These are phyloP conservation scores for Botryotinia globosa DNA, from an alignment of 2,329 filamentous ascomycete genomes.

Conservation along the genomic window DNA sequence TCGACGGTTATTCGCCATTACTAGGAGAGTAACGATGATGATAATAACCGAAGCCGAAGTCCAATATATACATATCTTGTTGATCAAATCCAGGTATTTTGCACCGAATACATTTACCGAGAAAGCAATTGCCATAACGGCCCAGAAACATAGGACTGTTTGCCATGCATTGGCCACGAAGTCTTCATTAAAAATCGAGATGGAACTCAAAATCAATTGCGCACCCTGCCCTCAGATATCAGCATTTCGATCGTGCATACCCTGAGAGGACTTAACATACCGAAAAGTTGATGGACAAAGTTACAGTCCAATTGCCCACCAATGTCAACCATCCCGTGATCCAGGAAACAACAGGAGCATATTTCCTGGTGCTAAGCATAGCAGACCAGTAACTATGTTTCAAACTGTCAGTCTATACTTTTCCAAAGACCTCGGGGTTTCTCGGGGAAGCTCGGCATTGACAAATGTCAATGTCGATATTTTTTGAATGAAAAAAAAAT, in stretches of 20 bases:
- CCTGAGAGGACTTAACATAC: not conserved
- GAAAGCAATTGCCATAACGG: slow-evolving; percentile 64
- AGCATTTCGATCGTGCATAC: not conserved
- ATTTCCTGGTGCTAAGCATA: slow-evolving; percentile 63
- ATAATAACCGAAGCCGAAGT: slow-evolving; percentile 64
- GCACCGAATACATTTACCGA: slow-evolving; percentile 62
- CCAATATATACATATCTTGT: slow-evolving; percentile 73
- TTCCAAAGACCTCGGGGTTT: not conserved
- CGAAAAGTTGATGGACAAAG: slow-evolving; percentile 49
- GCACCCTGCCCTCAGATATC: slow-evolving; percentile 50
- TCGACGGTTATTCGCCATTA: slow-evolving; percentile 55
- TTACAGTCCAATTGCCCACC: slow-evolving; percentile 69
- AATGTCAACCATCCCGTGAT: slow-evolving; percentile 70
- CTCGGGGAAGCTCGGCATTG: slow-evolving; percentile 9
- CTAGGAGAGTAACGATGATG: slow-evolving; percentile 59
- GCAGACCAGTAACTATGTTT: slow-evolving; percentile 57
- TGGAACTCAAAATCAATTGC: slow-evolving; percentile 63
- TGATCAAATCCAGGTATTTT: slow-evolving; percentile 63
- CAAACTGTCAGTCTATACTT: slow-evolving; percentile 9
- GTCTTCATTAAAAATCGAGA: slow-evolving; percentile 67
- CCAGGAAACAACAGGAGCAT: slow-evolving; percentile 65
- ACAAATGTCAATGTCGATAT: not conserved
- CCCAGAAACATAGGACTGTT: slow-evolving; percentile 70
- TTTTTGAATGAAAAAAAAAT: not conserved
- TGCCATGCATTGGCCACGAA: slow-evolving; percentile 67